Conservation (phyloP, 83 land plant genomes). For the Picea mariana region DNA sequence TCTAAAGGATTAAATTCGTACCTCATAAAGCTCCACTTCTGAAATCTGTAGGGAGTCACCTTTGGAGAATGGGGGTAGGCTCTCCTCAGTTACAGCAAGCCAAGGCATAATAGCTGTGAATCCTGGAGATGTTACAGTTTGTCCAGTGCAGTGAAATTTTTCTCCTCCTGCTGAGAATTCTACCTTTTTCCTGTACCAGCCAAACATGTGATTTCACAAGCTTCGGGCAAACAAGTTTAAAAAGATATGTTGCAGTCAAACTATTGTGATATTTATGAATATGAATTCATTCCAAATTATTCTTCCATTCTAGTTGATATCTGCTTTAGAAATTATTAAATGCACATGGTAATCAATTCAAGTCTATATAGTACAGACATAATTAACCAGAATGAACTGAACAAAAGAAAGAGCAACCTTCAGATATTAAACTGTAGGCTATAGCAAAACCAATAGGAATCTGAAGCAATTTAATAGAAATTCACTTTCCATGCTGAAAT, state of each 20-base stretch:
- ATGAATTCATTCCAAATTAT: background rate
- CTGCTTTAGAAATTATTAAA: background rate
- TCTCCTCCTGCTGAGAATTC: conserved; percentile 79
- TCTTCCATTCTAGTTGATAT: background rate
- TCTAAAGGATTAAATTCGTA: conserved; percentile 14
- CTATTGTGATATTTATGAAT: background rate
- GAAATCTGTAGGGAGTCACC: conserved; percentile 70
- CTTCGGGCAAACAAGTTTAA: background rate
- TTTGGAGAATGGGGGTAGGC: conserved; percentile 60
- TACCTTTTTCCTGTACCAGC: conserved; percentile 66
- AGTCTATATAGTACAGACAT: background rate
- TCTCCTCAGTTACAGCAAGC: conserved; percentile 83
- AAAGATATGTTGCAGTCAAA: background rate
- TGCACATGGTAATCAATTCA: background rate
- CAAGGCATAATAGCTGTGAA: conserved; percentile 97
- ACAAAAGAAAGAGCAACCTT: background rate
- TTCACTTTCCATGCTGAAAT: background rate
- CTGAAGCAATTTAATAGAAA: background rate
- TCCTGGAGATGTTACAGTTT: conserved; percentile 65
- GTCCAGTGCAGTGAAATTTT: conserved; percentile 69
- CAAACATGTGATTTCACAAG: background rate
- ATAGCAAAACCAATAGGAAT: background rate
- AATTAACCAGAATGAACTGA: background rate
- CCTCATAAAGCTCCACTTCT: conserved; percentile 89
- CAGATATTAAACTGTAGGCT: background rate